Evolutionary conservation across 805 yeast species (phyloP), one percentile per base, ranked within the genome.

Genomic region (Metschnikowia chrysomelidarum): DNA sequence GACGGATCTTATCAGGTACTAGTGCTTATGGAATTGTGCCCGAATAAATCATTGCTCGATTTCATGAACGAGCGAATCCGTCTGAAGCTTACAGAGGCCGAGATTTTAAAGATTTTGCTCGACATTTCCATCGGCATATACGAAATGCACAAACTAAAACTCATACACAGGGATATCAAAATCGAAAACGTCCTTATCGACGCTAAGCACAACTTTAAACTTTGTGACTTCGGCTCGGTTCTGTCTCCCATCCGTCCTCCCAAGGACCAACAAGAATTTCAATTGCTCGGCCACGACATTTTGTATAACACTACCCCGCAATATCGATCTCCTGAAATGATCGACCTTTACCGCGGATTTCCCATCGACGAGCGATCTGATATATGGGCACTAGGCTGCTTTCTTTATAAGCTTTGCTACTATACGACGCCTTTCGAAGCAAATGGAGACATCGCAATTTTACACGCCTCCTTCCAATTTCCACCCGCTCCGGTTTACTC

Each of bases 351-450:
- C 56, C 69, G 87, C 30, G 85, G 88, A 5, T 64, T 79, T 30
- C 93, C 96, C 2, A 84, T 91, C 25, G 93, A 91, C 59, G 94
- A 89, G 51, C 87, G 87, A 59, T 73, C 91, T 6, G 98, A 91
- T 62, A 85, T 91, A 30, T 91, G 98, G 98, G 98, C 98, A 0
- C 64, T 91, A 30, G 98, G 98, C 8, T 82, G 93, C 20, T 86
- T 93, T 44, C 68, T 93, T 32, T 91, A 86, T 68, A 91, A 91
- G 56, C 67, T 91, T 43, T 82, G 96, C 61, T 91, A 84, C 62
- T 91, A 87, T 60, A 89, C 84, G 1, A 91, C 98, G 1, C 98
- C 98, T 2, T 91, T 93, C 59, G 98, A 91, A 60, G 80, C 83
- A 27, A 87, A 87, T 24, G 82, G 81, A 8, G 95, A 87, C 46